Conservation (phyloP, 805 yeast genomes). For the Nakazawaea ambrosiae region DNA sequence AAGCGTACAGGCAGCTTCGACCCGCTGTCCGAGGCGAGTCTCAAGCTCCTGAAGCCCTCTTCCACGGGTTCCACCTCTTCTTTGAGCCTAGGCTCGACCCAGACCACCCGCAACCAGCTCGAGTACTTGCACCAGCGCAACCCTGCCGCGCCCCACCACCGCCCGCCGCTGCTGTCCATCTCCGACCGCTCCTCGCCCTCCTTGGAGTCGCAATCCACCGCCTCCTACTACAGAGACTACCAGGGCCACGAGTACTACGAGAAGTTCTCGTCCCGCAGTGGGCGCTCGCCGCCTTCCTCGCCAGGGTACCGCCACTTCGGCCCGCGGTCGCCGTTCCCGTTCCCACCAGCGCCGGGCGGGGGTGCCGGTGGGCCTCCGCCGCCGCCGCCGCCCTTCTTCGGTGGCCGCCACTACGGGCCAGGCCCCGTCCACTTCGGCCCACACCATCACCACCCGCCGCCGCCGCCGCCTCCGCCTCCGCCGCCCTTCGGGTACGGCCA, state of each 20-base stretch:
- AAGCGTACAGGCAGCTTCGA: constrained; percentile 15
- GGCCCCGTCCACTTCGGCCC: not conserved
- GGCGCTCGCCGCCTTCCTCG: not conserved
- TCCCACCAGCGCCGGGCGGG: not conserved
- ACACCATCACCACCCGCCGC: not conserved
- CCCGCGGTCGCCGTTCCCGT: too few species aligned
- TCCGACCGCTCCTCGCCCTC: constrained; percentile 7
- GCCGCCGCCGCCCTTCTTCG: not conserved
- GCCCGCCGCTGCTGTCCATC: constrained; percentile 8
- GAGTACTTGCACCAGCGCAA: constrained; percentile 3
- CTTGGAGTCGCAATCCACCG: constrained; percentile 1
- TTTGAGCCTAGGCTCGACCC: not conserved
- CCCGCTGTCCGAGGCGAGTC: too few species aligned
- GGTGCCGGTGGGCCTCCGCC: not conserved
- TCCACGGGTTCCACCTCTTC: not conserved
- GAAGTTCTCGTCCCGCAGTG: too few species aligned
- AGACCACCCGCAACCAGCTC: constrained; percentile 4
- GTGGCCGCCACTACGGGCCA: not conserved
- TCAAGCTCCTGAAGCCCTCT: not conserved
- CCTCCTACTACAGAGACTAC: constrained; percentile 1
- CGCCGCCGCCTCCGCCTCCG: not conserved
- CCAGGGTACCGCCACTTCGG: not conserved
- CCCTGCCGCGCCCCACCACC: too few species aligned
- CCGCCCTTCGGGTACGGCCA: not conserved
- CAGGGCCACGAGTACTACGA: constrained; percentile 6